Evolutionary conservation across 2,329 filamentous ascomycete genomes (phyloP), one percentile per base, ranked within the genome.

Genomic region (Chrysosphaeria jannelii): DNA sequence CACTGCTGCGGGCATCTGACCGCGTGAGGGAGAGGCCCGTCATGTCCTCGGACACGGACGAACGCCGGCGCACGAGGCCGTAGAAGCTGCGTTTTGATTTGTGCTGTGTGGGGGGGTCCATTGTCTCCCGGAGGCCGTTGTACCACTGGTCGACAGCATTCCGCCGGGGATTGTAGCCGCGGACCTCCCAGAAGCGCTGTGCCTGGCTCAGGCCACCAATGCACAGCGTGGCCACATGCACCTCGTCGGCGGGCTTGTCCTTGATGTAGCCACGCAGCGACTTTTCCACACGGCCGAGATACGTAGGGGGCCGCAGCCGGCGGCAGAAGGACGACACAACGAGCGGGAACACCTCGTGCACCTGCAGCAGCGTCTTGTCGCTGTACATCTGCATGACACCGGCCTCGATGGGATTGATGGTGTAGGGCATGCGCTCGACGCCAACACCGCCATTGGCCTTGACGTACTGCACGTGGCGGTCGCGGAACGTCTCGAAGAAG

Each of bases 381-480:
- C 67, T 60, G 36, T 68, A 68, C 53, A 59, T 58, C 24, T 39
- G 50, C 56, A 68, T 62, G 18, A 67, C 53, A 32, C 60, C 43
- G 10, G 42, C 40, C 36, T 68, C 62, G 30, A 68, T 60, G 0
- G 62, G 62, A 32, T 68, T 64, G 19, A 57, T 28, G 0, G 60
- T 66, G 31, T 57, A 65, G 1, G 60, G 53, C 25, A 50, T 47
- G 20, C 37, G 45, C 19, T 42, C 41, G 21, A 68, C 32, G 5
- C 59, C 56, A 23, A 52, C 44, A 8, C 54, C 52, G 19, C 41
- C 43, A 26, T 59, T 46, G 22, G 56, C 45, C 23, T 45, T 42
- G 13, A 68, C 48, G 29, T 59, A 57, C 31, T 58, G 42, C 6
- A 64, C 38, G 31, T 67, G 59, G 3, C 63, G 43, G 19, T 48